Evolutionary conservation across 208 protist species (phyloP), one percentile per base, ranked within the genome.

Genomic region (Cochliopodium minus): DNA sequence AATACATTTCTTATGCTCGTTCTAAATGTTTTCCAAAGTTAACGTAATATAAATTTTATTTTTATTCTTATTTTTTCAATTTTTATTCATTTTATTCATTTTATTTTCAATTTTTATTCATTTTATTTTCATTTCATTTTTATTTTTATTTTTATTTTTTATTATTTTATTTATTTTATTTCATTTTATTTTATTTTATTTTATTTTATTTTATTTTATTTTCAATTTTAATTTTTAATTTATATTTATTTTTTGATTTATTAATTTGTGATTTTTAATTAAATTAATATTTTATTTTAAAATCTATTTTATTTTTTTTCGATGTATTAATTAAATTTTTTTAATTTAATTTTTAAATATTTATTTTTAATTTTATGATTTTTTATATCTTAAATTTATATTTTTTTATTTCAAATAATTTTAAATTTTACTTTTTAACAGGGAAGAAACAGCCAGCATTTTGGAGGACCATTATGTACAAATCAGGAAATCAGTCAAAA

Each of bases 391-490:
- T 43, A n/a, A n/a, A n/a, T 43, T 43, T 22, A n/a, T 22, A 43
- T 20, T 43, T 43, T 43, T 43, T 43, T 43, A n/a, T 43, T 43
- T 43, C n/a, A n/a, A n/a, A n/a, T 43, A n/a, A n/a, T 43, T 43
- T 43, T 43, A n/a, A 43, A n/a, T 20, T 17, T 22, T 17, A 43
- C 38, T 43, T 43, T 20, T 43, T 20, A 43, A n/a, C n/a, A n/a
- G n/a, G n/a, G 29, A 35, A 20, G 83, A 89, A 30, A 88, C 90
- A 7, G 82, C 83, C 39, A 77, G 83, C 13, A 66, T 78, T 32
- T 73, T 98, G 39, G 63, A 85, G 22, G 87, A 94, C 65, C 88
- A 94, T 57, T 97, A 94, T 74, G 90, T 96, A 7, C 66, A 86
- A 43, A 79, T 95, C 26, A 78, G 90, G 36, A 68, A 79, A 22